These are phyloP conservation scores for Penicillium griseofulvum DNA, from an alignment of 2,329 filamentous ascomycete species.

Conservation along the genomic window DNA sequence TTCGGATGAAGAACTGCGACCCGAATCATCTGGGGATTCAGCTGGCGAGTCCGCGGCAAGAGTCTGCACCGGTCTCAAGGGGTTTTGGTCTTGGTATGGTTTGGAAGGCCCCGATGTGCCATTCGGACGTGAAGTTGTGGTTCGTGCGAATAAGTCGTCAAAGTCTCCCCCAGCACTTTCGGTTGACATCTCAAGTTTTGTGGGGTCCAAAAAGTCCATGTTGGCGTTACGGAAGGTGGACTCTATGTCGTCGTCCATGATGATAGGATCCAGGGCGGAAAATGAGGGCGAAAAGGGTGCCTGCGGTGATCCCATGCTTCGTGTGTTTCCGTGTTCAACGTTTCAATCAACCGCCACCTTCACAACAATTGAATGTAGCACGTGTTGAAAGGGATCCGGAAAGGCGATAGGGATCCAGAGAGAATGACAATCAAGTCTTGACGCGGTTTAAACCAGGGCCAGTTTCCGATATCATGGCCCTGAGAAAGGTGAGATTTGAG, in stretches of 20 bases:
- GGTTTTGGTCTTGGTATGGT: constrained; percentile 32
- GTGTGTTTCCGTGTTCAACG: background rate
- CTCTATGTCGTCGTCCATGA: constrained; percentile 45
- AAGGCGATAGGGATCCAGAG: background rate
- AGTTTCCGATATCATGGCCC: constrained; percentile 23
- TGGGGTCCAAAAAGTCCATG: constrained; percentile 44
- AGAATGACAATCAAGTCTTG: background rate
- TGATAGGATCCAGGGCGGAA: constrained; percentile 40
- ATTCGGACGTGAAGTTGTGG: constrained; percentile 31
- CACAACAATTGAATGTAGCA: background rate
- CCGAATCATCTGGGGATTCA: constrained; percentile 46
- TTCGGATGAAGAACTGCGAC: constrained; percentile 44
- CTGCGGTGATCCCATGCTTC: constrained; percentile 39
- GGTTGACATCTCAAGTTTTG: constrained; percentile 37
- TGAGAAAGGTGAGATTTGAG: constrained; percentile 6
- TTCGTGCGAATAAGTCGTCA: constrained; percentile 41
- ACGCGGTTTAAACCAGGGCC: constrained; percentile 17
- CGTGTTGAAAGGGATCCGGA: constrained; percentile 5
- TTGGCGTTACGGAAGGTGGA: constrained; percentile 41
- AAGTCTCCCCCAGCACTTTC: constrained; percentile 41
- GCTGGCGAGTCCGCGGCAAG: constrained; percentile 41
- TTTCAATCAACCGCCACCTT: constrained; percentile 14
- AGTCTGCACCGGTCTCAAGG: constrained; percentile 34
- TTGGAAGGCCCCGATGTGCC: constrained; percentile 29
- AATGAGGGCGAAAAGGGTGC: constrained; percentile 38